phyloP scores from a whole-genome alignment of 2,329 filamentous ascomycete genomes.

The Anisogramma anomala region DNA sequence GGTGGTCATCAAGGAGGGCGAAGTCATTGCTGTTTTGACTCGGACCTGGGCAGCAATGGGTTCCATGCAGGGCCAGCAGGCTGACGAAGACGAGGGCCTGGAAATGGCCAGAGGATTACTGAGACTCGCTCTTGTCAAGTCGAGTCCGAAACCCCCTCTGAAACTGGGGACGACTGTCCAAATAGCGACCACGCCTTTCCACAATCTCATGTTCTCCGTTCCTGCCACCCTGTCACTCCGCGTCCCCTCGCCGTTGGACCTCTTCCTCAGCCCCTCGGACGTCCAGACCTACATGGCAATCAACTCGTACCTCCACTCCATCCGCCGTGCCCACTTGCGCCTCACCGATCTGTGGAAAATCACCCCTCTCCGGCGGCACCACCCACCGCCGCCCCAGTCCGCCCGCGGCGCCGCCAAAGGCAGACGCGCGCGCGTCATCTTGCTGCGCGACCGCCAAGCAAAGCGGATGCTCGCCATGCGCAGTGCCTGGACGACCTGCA shows the following conservation, averaged over 20 bases:
- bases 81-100: conserved; percentile 71
- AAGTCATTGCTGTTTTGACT: conserved; percentile 64
- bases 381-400: conserved; percentile 59
- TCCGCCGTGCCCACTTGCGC: conserved; percentile 75
- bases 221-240: conserved; percentile 60
- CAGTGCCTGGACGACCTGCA: conserved; percentile 80
- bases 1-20: conserved; percentile 71
- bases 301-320: conserved; percentile 74
- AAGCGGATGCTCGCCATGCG: conserved; percentile 57
- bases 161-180: conserved; percentile 26
- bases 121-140: conserved; percentile 51
- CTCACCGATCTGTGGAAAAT: conserved; percentile 81
- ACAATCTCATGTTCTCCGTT: conserved; percentile 70
- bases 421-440: conserved; percentile 47
- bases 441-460: conserved; percentile 53
- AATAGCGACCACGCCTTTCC: conserved; percentile 51
- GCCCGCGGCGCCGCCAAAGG: conserved; percentile 49
- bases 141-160: conserved; percentile 27
- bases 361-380: conserved; percentile 62
- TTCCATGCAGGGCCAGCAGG: conserved; percentile 56
- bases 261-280: conserved; percentile 71
- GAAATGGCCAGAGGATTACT: conserved; percentile 73
- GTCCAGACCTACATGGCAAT: conserved; percentile 72
- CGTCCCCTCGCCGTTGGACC: conserved; percentile 68
- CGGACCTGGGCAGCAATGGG: conserved; percentile 71